Evolutionary conservation across 1,284 basidiomycete species (phyloP), one percentile per base, ranked within the genome.

Genomic region (Volvariella volvacea): DNA sequence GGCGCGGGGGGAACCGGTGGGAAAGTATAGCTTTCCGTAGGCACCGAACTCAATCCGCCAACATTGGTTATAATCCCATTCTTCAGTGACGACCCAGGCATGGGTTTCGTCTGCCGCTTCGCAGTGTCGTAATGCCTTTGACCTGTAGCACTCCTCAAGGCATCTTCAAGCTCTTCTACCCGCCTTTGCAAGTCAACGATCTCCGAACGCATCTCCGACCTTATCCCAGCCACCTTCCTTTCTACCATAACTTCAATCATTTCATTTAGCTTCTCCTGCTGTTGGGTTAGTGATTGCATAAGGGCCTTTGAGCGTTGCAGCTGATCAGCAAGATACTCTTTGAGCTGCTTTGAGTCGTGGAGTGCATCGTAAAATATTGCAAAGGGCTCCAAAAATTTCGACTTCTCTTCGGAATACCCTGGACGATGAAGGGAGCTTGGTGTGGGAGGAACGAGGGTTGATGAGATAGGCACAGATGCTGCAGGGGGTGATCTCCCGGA

Each of bases 321-420:
- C 61, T 88, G 85, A 44, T 87, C 84, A 16, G 69, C 67, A 4
- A 89, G 69, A 81, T 83, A 88, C 33, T 59, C 56, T 63, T 86
- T 86, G 46, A 88, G 73, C 55, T 84, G 78, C 55, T 76, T 80
- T 34, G 83, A 78, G 57, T 88, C 84, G 48, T 80, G 76, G 30
- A 91, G 71, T 1, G 85, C 80, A 48, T 87, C 83, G 54, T 88
- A 89, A 61, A 90, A 88, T 47, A 72, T 59, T 55, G 84, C 84
- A 51, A 90, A 91, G 1, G 83, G 84, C 0, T 81, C 76, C 41
- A 89, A 64, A 59, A 91, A 89, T 15, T 83, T 78, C 0, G 75
- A 67, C 56, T 82, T 84, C 53, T 83, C 80, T n/a, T 71, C 73
- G 14, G 71, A 57, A 53, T 77, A 80, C 3, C 72, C 70, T 1